phyloP scores from a whole-genome alignment of 1,284 basidiomycete genomes.

The Blastosporella zonata region DNA sequence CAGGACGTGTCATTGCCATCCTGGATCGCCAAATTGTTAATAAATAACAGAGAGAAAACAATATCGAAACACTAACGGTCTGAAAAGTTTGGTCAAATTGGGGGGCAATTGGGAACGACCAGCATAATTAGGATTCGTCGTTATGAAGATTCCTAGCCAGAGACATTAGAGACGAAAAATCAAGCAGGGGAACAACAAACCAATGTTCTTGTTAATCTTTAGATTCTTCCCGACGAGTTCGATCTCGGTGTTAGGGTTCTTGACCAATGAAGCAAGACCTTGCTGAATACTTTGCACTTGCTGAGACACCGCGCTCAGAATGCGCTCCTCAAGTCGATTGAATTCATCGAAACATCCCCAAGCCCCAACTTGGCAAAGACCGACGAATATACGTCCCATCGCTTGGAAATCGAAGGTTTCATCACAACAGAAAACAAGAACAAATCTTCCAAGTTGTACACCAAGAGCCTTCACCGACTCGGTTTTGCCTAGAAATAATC shows the following conservation, averaged over 20 bases:
- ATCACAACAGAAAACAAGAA: constrained; percentile 99
- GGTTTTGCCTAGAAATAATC: constrained; percentile 73
- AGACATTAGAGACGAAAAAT: neutral
- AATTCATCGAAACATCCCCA: constrained; percentile 99
- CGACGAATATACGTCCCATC: constrained; percentile 99
- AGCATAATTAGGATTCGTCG: constrained; percentile 98
- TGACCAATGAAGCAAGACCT: constrained; percentile 78
- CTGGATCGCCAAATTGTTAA: constrained; percentile 40
- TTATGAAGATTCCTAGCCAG: constrained; percentile 83
- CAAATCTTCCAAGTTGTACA: constrained; percentile 95
- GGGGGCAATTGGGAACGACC: constrained; percentile 96
- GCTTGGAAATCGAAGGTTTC: constrained; percentile 99
- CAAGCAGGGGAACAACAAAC: constrained; percentile 36
- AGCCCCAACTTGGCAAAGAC: constrained; percentile 97
- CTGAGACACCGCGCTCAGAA: constrained; percentile 97
- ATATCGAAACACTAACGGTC: constrained; percentile 58
- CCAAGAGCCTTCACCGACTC: constrained; percentile 99
- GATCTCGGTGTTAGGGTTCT: constrained; percentile 86
- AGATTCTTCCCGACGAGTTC: constrained; percentile 95
- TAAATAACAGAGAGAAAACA: neutral
- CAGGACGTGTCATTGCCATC: constrained; percentile 99
- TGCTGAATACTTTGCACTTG: constrained; percentile 99
- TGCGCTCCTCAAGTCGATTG: constrained; percentile 97
- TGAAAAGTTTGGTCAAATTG: constrained; percentile 94
- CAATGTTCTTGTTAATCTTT: constrained; percentile 93